These are phyloP conservation scores for Prunus kanzakura DNA, from an alignment of 306 rosid genomes.

Conservation along the genomic window DNA sequence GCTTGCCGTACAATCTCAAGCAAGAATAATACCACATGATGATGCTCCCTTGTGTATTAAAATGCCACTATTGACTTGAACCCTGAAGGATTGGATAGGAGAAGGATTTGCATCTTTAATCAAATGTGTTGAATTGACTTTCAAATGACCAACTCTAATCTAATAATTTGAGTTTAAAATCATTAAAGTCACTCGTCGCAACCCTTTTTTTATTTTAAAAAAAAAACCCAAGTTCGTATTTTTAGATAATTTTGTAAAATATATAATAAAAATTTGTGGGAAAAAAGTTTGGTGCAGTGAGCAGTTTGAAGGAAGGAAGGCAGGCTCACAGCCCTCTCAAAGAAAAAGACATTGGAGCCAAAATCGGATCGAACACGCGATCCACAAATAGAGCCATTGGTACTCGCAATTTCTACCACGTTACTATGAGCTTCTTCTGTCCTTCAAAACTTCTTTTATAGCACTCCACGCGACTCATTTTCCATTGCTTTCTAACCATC, in stretches of 20 bases:
- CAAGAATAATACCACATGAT: background rate
- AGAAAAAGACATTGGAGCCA: constrained; percentile 5
- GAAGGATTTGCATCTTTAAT: background rate
- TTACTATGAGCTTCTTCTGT: background rate
- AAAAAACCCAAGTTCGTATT: too few species aligned
- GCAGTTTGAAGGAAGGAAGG: background rate
- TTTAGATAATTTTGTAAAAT: background rate
- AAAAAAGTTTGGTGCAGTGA: background rate
- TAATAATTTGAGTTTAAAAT: too few species aligned
- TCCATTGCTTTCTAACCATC: background rate
- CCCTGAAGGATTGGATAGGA: background rate
- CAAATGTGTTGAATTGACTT: background rate
- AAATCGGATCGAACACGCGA: constrained; percentile 18
- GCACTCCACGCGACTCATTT: background rate
- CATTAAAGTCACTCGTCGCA: too few species aligned
- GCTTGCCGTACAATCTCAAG: background rate
- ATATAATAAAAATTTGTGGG: background rate
- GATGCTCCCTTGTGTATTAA: background rate
- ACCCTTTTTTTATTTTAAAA: too few species aligned
- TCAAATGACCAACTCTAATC: background rate
- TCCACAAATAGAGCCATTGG: background rate
- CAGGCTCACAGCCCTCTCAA: background rate
- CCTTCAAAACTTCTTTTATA: background rate
- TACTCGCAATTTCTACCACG: background rate
- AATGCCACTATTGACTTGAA: background rate